phyloP scores from a whole-genome alignment of 345 rosid species.

The Theobroma cacao region DNA sequence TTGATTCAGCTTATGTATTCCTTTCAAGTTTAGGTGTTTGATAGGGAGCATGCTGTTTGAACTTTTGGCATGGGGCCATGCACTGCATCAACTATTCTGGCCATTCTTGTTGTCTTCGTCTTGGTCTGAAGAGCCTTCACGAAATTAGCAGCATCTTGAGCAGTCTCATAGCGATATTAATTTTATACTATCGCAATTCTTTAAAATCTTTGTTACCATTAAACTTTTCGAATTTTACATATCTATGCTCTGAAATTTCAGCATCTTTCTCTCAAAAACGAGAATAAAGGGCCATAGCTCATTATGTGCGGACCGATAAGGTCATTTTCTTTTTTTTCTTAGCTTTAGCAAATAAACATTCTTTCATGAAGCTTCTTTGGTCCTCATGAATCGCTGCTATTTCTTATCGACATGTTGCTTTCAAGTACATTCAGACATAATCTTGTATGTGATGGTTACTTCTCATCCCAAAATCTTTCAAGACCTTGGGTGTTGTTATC shows the following conservation, averaged over 20 bases:
- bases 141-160: background rate
- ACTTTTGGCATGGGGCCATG: background rate
- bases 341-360: background rate
- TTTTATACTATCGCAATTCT: background rate
- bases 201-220: background rate
- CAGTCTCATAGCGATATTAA: background rate
- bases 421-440: slow-evolving; percentile 9
- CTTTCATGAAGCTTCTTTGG: background rate
- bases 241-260: background rate
- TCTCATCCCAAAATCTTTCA: slow-evolving; percentile 8
- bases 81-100: background rate
- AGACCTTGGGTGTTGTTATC: background rate
- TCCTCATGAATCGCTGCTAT: background rate
- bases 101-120: background rate
- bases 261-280: background rate
- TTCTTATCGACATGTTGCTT: background rate
- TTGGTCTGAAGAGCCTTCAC: background rate
- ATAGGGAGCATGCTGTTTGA: background rate
- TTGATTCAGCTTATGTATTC: background rate
- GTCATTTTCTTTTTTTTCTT: background rate
- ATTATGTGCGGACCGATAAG: background rate
- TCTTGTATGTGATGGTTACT: slow-evolving; percentile 2
- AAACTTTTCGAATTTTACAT: background rate
- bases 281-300: background rate
- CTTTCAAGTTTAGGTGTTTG: background rate